These are phyloP conservation scores for Candida gorgasii DNA, from an alignment of 805 yeast species.

Conservation along the genomic window DNA sequence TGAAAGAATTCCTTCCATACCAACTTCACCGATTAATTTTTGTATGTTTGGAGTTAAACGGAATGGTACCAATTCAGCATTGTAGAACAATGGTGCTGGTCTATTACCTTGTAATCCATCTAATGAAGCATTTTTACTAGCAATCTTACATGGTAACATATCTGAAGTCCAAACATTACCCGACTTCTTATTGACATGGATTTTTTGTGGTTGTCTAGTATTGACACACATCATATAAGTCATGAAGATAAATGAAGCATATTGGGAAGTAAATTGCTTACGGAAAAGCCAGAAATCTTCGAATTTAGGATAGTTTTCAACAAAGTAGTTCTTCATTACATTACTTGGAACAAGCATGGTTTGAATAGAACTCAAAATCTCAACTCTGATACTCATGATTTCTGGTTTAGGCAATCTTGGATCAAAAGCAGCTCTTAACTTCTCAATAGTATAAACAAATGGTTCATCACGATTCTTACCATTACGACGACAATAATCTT, in stretches of 20 bases:
- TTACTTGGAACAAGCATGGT: slow-evolving; percentile 82
- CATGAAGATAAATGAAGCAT: slow-evolving; percentile 89
- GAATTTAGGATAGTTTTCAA: slow-evolving; percentile 66
- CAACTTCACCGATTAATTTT: slow-evolving; percentile 89
- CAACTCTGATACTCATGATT: slow-evolving; percentile 82
- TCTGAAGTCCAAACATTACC: slow-evolving; percentile 94
- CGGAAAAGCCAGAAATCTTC: slow-evolving; percentile 98
- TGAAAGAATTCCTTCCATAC: slow-evolving; percentile 87
- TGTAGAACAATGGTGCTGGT: slow-evolving; percentile 81
- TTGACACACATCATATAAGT: slow-evolving; percentile 94
- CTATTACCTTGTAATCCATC: slow-evolving; percentile 51
- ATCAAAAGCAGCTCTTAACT: slow-evolving; percentile 89
- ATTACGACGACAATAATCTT: slow-evolving; percentile 73
- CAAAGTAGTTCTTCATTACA: slow-evolving; percentile 76
- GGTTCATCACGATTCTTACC: slow-evolving; percentile 87
- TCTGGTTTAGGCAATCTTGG: slow-evolving; percentile 94
- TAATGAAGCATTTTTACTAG: slow-evolving; percentile 51
- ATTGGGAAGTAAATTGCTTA: slow-evolving; percentile 91
- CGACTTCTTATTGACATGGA: slow-evolving; percentile 73
- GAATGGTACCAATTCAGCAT: slow-evolving; percentile 93
- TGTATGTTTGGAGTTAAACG: slow-evolving; percentile 95
- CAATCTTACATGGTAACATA: slow-evolving; percentile 87
- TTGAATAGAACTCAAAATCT: slow-evolving; percentile 88
- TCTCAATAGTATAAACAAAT: slow-evolving; percentile 78
- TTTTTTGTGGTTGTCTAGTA: slow-evolving; percentile 91